Base-by-base conservation (phyloP, 83 land plant species). In the Picea abies region DNA sequence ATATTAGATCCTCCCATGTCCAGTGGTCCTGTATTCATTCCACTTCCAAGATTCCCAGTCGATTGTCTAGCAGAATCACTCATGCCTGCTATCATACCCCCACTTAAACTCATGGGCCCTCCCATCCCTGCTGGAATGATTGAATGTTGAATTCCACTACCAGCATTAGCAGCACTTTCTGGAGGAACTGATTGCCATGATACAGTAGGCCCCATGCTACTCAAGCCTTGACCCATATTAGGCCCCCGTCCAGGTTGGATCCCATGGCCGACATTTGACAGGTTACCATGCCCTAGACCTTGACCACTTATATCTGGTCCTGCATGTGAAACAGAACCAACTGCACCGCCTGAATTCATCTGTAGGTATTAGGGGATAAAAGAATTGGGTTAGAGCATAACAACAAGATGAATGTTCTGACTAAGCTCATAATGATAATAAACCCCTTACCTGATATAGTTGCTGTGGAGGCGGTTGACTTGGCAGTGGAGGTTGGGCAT, bases 401-500 rank as follows among this genome's bases (percentile, higher is more conserved):
- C 77, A 73, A 20, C 12, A 71, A 44, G 22, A 73, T 47, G 58
- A n/a, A n/a, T 41, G 15, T 73, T 73, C 23, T 44, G 26, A 73
- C 11, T 47, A 15, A 73, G 26, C 44, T 47, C 10, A 73, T 3
- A n/a, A 44, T 41, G 19, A 20, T 11, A 9, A 52, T 19, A 29
- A 66, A n/a, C 58, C 62, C 52, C 29, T 62, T 63, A 92, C 96
- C 95, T 89, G 96, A 84, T 90, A 89, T 19, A 85, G 77, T 61
- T 90, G 86, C 81, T 87, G 93, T 60, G 89, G 92, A 71, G 87
- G 91, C 29, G 92, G 90, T 65, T 92, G 96, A 84, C 79, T 89
- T 65, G 90, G 94, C 64, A 88, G 81, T 49, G 93, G 86, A 60
- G 88, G 92, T 69, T 86, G 93, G 29, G 85, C 95, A 60, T 90